Evolutionary conservation across 2,329 filamentous ascomycete species (phyloP).

Genomic region (Aspergillus sp.): DNA sequence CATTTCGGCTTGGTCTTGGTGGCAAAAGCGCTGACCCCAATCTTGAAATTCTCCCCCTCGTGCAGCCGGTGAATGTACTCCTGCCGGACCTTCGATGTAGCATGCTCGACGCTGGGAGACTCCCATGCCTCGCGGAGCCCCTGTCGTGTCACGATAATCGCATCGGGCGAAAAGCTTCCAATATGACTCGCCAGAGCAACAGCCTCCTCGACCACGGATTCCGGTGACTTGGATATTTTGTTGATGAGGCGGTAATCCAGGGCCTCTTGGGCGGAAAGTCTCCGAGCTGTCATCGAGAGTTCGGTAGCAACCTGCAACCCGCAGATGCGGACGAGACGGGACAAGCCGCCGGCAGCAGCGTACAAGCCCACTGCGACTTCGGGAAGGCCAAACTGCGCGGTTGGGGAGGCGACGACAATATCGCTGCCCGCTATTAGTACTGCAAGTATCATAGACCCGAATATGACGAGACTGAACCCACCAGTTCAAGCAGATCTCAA

Average conservation of each 20-base stretch:
- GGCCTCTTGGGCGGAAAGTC: conserved; percentile 51
- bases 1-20: conserved; percentile 82
- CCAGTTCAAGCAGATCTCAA: conserved; percentile 89
- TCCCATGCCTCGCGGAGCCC: conserved; percentile 65
- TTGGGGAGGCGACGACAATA: conserved; percentile 52
- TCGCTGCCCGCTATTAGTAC: conserved; percentile 61
- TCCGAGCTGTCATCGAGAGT: conserved; percentile 58
- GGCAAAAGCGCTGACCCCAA: conserved; percentile 53
- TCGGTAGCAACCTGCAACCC: conserved; percentile 61
- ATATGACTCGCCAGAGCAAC: conserved; percentile 52
- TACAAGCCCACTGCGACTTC: conserved; percentile 63
- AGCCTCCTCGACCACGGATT: conserved; percentile 68
- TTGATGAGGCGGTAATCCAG: conserved; percentile 58
- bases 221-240: conserved; percentile 53
- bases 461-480: conserved; percentile 19
- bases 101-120: conserved; percentile 51
- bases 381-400: conserved; percentile 57
- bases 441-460: not conserved
- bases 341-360: conserved; percentile 60
- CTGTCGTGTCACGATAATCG: conserved; percentile 60
- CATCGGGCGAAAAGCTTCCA: conserved; percentile 58
- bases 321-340: conserved; percentile 57
- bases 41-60: conserved; percentile 84
- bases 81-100: conserved; percentile 71
- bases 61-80: conserved; percentile 76